A percentile compares a stretch with the other conserved stretches of the same genome.
Conservation (phyloP, 139 green algal species). For the Volvox reticuliferus region DNA sequence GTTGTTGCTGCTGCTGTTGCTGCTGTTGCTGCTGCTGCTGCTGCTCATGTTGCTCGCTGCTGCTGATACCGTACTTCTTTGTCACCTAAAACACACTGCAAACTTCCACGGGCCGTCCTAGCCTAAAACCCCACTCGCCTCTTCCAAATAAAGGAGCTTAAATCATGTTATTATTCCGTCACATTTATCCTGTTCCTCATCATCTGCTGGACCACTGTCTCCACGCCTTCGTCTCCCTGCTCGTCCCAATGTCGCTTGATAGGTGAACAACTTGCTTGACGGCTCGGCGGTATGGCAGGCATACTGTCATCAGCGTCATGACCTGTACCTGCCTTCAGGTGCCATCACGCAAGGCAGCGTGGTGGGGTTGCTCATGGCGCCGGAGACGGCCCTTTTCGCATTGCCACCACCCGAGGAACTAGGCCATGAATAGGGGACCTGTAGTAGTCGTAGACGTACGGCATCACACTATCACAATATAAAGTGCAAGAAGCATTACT, state of each 20-base stretch:
- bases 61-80: too few relatives aligned
- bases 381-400: constrained; percentile 70
- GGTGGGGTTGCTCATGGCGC: constrained; percentile 78
- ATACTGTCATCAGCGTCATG: constrained; percentile 84
- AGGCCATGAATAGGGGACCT: not conserved
- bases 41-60: too few relatives aligned
- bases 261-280: constrained; percentile 68
- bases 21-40: too few relatives aligned
- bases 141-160: constrained; percentile 70
- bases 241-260: not conserved
- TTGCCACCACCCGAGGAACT: constrained; percentile 73
- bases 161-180: constrained; percentile 30
- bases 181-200: not conserved
- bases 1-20: too few relatives aligned
- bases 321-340: constrained; percentile 89
- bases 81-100: too few relatives aligned
- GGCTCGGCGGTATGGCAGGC: constrained; percentile 82
- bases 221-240: not conserved
- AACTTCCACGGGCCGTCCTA: too few relatives aligned
- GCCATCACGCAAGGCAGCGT: constrained; percentile 67
- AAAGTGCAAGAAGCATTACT: too few relatives aligned
- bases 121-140: constrained; percentile 43
- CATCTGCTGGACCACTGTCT: not conserved
- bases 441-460: too few relatives aligned
- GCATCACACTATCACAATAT: too few relatives aligned